phyloP scores from a whole-genome alignment of 2,329 filamentous ascomycete genomes.

The Talaromyces atroroseus region DNA sequence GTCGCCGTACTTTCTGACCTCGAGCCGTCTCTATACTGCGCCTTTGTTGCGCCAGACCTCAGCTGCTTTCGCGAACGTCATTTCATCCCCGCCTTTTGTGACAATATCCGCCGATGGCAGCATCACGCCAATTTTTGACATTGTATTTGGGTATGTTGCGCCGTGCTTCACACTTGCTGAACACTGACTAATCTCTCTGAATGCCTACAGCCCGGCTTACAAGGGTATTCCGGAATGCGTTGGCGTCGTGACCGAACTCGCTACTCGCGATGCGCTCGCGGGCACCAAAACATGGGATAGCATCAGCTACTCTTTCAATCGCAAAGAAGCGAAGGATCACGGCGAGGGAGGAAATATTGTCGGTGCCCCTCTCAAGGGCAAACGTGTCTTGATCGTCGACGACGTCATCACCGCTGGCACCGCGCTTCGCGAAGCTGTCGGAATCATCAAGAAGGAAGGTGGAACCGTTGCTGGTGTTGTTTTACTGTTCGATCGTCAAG shows the following conservation, averaged over 20 bases:
- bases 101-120: slow-evolving; percentile 29
- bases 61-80: slow-evolving; percentile 68
- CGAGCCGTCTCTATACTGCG: slow-evolving; percentile 80
- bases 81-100: slow-evolving; percentile 45
- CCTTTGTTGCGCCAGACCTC: slow-evolving; percentile 72
- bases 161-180: background rate
- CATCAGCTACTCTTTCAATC: slow-evolving; percentile 83
- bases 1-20: slow-evolving; percentile 98
- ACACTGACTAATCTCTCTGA: background rate
- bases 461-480: slow-evolving; percentile 81
- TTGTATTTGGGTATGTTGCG: slow-evolving; percentile 63
- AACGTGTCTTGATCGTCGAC: slow-evolving; percentile 84
- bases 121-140: slow-evolving; percentile 59
- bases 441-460: slow-evolving; percentile 79
- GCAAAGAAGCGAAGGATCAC: slow-evolving; percentile 94
- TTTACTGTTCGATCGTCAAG: slow-evolving; percentile 73
- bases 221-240: slow-evolving; percentile 93
- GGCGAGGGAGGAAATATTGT: slow-evolving; percentile 93
- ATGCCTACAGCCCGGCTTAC: slow-evolving; percentile 62
- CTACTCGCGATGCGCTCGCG: slow-evolving; percentile 53
- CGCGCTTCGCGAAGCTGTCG: slow-evolving; percentile 85
- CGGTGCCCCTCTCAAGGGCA: slow-evolving; percentile 76
- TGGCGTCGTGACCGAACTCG: slow-evolving; percentile 69
- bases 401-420: slow-evolving; percentile 96
- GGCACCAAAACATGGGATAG: slow-evolving; percentile 56